phyloP scores from a whole-genome alignment of 2,329 filamentous ascomycete genomes.

The Neopestalotiopsis clavispora region DNA sequence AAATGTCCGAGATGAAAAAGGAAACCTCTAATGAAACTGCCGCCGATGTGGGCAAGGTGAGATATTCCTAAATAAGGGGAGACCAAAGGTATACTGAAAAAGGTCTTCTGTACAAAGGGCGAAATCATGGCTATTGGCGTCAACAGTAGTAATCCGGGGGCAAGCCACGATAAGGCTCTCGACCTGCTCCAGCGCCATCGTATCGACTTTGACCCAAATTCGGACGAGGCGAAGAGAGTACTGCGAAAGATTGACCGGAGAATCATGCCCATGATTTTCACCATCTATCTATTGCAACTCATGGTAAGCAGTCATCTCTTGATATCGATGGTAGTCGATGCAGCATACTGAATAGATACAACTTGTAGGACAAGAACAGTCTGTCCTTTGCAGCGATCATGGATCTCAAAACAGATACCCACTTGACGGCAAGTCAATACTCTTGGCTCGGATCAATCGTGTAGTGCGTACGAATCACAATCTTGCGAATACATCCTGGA shows the following conservation, averaged over 20 bases:
- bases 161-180: conserved; percentile 3
- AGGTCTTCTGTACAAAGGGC: neutral
- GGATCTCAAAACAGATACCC: conserved; percentile 1
- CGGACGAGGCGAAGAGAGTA: conserved; percentile 4
- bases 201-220: conserved; percentile 10
- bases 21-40: neutral
- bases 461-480: conserved; percentile 25
- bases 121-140: neutral
- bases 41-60: conserved; percentile 2
- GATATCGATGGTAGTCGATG: neutral
- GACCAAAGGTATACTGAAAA: neutral
- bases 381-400: conserved; percentile 8
- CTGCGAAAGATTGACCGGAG: conserved; percentile 10
- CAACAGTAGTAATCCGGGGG: neutral
- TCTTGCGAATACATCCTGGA: neutral
- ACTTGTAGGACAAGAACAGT: conserved; percentile 11
- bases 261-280: conserved; percentile 15
- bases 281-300: conserved; percentile 7
- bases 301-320: neutral
- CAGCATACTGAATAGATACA: neutral
- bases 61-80: neutral
- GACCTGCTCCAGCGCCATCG: neutral
- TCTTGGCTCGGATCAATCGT: conserved; percentile 49
- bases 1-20: neutral
- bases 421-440: conserved; percentile 43